Evolutionary conservation across 2,329 filamentous ascomycete species (phyloP), one percentile per base, ranked within the genome.

Genomic region (Aspergillus piperis): DNA sequence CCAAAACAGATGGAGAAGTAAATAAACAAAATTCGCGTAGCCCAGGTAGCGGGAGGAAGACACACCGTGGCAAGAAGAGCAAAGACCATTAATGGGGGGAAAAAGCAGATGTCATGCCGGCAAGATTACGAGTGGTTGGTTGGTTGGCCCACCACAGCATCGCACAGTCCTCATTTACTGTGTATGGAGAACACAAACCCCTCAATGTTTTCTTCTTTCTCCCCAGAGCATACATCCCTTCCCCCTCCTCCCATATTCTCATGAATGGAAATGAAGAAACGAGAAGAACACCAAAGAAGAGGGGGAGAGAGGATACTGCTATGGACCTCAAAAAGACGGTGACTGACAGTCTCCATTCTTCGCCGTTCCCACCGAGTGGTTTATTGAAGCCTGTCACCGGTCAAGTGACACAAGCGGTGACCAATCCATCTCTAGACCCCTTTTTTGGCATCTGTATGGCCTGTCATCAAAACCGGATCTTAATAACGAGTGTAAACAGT

Each of bases 91-190:
- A 59, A 57, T 17, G 5, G 41, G 41, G 50, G 51, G 48, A 36
- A 32, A 56, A 56, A 27, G 48, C 25, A 59, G 55, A 59, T 41
- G 38, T 64, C 64, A 60, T 60, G 61, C 56, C 60, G 60, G 41
- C 65, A 38, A 21, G 23, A 25, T 41, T 39, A 59, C 58, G 57
- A 42, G 15, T 30, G 10, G 27, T 15, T 42, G 39, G 39, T 42
- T 21, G 10, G 44, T 17, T 44, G 41, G 41, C 21, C 41, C 41
- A 13, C 17, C 19, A 44, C 19, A 44, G 17, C n/a, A 42, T 42
- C 17, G n/a, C n/a, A 44, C 41, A 21, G 41, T 21, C 41, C 41
- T 19, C 17, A 17, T 36, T 13, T 13, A 36, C 32, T 36, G 32
- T 36, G 32, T 36, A 36, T 27, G 25, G 25, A 27, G 25, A 27